Percentiles rank a stretch among this genome's conserved stretches.
phyloP scores from a whole-genome alignment of 164 flowering plant species.

The Magnolia sinica region DNA sequence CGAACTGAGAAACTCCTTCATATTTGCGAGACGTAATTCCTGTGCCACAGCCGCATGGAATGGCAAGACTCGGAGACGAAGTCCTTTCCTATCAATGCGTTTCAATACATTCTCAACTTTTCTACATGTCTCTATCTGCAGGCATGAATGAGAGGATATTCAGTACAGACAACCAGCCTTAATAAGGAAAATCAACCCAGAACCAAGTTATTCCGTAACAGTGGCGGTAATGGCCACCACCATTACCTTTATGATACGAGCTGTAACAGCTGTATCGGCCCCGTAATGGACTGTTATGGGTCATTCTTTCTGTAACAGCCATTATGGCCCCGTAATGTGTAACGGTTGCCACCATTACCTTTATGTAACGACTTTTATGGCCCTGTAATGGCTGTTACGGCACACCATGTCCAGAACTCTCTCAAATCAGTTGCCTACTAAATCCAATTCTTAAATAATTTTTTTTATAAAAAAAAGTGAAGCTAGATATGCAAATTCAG shows the following conservation, averaged over 20 bases:
- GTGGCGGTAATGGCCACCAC: no score
- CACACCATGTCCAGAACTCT: background rate
- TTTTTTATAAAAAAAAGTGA: background rate
- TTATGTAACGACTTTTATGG: no score
- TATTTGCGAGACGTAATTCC: conserved; percentile 61
- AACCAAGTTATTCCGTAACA: no score
- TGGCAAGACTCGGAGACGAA: conserved; percentile 54
- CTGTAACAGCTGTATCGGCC: no score
- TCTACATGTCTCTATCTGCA: conserved; percentile 95
- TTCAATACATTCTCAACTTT: conserved; percentile 81
- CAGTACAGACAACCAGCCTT: background rate
- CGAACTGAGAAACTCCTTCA: conserved; percentile 62
- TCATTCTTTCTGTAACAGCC: no score
- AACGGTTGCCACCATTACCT: no score
- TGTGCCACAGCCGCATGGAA: conserved; percentile 91
- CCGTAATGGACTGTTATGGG: no score
- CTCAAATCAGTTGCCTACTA: background rate
- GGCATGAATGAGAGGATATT: background rate
- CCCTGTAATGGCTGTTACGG: no score
- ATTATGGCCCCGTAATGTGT: no score
- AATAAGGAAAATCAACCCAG: background rate
- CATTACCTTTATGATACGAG: no score
- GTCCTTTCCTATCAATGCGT: conserved; percentile 71
- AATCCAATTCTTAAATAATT: background rate
- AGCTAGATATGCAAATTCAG: background rate